Base-by-base conservation (phyloP, 2,329 filamentous ascomycete species). In the Aureobasidium pullulans region DNA sequence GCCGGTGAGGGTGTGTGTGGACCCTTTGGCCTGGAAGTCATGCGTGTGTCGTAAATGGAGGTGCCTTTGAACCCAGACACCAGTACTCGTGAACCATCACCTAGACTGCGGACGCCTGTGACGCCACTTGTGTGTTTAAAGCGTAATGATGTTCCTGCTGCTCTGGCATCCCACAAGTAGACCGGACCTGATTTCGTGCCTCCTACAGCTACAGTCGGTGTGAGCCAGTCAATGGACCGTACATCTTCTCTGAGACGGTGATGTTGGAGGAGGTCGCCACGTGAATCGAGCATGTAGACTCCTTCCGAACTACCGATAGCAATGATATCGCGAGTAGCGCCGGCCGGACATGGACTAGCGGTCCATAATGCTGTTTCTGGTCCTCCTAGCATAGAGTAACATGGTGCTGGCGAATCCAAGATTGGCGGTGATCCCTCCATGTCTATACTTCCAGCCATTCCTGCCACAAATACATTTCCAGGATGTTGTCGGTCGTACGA, bases 391-490 rank as follows among this genome's bases (percentile, higher is more conserved):
- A 48, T 37, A 1, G 13, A 42, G 4, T 57, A 61, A 16, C 23
- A 16, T 13, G 60, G 43, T 36, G 57, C 43, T 4, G 56, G 48
- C 16, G 57, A 43, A 16, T 60, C 57, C 15, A 53, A 11, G 4
- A 53, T 60, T 8, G 57, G 57, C 7, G 40, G 48, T 29, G 15
- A 11, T 11, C 48, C 57, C 15, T 48, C 44, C 8, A 32, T 23
- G 7, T 61, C 40, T 6, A 39, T 15, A 19, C 23, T 46, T 1
- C 29, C 34, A 5, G 39, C 23, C 31, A 47, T 58, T 10, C 57
- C 57, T 19, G 60, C 43, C 6, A 63, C 59, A 39, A 56, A 62
- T 1, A 63, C 53, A 50, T 63, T 63, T 2, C 54, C 47, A 1
- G 44, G 49, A 43, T 57, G 59, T 15, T 16, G 7, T 19, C 40